These are phyloP conservation scores for Yarrowia galli DNA, from an alignment of 1,139 yeast genomes.

Conservation along the genomic window DNA sequence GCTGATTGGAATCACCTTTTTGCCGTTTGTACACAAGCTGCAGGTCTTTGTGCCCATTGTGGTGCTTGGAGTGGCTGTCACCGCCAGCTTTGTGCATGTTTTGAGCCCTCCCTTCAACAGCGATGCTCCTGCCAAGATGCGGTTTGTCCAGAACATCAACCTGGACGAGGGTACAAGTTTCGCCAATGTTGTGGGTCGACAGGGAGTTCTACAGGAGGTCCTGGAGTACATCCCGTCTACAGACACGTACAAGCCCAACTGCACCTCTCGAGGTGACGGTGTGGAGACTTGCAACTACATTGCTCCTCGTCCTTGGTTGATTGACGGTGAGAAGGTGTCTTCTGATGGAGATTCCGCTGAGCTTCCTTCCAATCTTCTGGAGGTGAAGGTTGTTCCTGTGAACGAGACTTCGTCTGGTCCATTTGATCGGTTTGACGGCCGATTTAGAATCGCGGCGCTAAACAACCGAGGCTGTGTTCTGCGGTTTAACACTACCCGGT, in stretches of 20 bases:
- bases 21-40: slow-evolving; percentile 76
- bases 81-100: slow-evolving; percentile 54
- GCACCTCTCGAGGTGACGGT: slow-evolving; percentile 4
- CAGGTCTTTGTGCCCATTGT: slow-evolving; percentile 60
- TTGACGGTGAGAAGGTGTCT: slow-evolving; percentile 1
- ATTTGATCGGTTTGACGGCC: slow-evolving; percentile 68
- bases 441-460: slow-evolving; percentile 62
- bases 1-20: slow-evolving; percentile 61
- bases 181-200: slow-evolving; percentile 62
- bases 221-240: slow-evolving; percentile 46
- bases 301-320: slow-evolving; percentile 24
- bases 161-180: slow-evolving; percentile 49
- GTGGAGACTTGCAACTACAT: slow-evolving; percentile 16
- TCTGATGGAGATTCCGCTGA: slow-evolving; percentile 43
- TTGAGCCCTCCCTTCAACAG: slow-evolving; percentile 62
- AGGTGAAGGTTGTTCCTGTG: slow-evolving; percentile 41
- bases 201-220: slow-evolving; percentile 55
- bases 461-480: slow-evolving; percentile 71
- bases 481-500: slow-evolving; percentile 60
- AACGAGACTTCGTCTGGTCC: slow-evolving; percentile 34
- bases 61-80: slow-evolving; percentile 51
- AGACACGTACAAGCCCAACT: neutral
- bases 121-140: slow-evolving; percentile 69
- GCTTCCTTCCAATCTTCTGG: slow-evolving; percentile 37
- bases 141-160: slow-evolving; percentile 68